These are phyloP conservation scores for Polygonum aviculare DNA, from an alignment of 148 eudicot genomes.

Conservation along the genomic window DNA sequence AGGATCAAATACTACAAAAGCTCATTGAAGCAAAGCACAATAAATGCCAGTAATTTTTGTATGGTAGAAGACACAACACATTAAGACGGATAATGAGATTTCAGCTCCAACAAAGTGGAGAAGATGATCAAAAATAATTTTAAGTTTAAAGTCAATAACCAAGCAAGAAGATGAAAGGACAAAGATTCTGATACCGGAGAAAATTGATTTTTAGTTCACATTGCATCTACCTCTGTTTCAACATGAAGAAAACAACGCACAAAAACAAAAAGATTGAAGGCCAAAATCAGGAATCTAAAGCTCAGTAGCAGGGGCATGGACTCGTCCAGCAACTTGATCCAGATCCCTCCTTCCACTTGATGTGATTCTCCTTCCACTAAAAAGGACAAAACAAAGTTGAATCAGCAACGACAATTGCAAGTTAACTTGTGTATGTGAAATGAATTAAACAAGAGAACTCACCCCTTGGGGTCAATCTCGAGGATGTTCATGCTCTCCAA, in stretches of 20 bases:
- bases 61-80: too few relatives aligned
- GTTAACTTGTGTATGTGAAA: background rate
- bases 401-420: background rate
- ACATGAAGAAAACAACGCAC: background rate
- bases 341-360: slow-evolving; percentile 19
- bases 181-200: background rate
- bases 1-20: too few relatives aligned
- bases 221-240: background rate
- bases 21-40: too few relatives aligned
- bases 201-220: background rate
- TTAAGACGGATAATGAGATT: too few relatives aligned
- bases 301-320: background rate
- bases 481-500: slow-evolving; percentile 52
- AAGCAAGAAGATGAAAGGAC: background rate
- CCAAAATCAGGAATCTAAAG: slow-evolving; percentile 8
- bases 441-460: slow-evolving; percentile 13
- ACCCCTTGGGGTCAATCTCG: slow-evolving; percentile 72
- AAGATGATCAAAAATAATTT: background rate
- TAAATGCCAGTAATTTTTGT: too few relatives aligned
- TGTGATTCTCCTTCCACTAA: slow-evolving; percentile 18
- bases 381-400: background rate
- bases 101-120: background rate
- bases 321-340: slow-evolving; percentile 20
- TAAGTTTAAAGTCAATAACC: background rate
- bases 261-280: background rate